Percentiles rank a stretch among this genome's conserved stretches.
Conservation (phyloP, 2,329 filamentous ascomycete species). For the Aspergillus ustus region DNA sequence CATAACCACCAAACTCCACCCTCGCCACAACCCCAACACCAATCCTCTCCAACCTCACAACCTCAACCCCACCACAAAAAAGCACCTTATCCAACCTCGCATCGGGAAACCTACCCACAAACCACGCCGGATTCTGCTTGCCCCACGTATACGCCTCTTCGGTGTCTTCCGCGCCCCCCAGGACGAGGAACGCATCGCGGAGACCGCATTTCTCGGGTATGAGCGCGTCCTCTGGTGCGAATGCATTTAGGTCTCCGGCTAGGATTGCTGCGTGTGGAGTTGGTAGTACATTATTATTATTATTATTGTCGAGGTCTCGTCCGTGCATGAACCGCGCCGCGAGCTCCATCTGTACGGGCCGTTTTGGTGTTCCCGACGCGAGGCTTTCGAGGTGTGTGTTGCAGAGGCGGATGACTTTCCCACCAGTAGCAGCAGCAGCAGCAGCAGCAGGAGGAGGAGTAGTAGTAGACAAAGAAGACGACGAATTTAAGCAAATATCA, state of each 20-base stretch:
- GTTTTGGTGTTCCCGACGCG: constrained; percentile 52
- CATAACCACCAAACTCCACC: background rate
- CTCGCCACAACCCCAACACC: constrained; percentile 44
- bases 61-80: constrained; percentile 44
- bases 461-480: background rate
- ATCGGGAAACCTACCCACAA: constrained; percentile 53
- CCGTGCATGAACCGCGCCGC: constrained; percentile 51
- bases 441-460: too few species aligned
- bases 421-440: background rate
- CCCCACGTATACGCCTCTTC: constrained; percentile 63
- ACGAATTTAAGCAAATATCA: constrained; percentile 44
- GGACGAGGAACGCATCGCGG: constrained; percentile 58
- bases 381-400: constrained; percentile 64
- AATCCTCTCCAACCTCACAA: constrained; percentile 51
- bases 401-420: constrained; percentile 52
- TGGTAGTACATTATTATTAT: constrained; percentile 21
- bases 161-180: constrained; percentile 56
- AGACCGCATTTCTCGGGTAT: constrained; percentile 56
- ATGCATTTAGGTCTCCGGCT: constrained; percentile 64
- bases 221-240: constrained; percentile 57
- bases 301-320: too few species aligned
- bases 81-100: constrained; percentile 61
- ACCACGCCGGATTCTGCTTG: constrained; percentile 52
- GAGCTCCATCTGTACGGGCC: constrained; percentile 54
- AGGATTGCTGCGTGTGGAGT: constrained; percentile 50